These are phyloP conservation scores for Nicotiana attenuata DNA, from an alignment of 257 asterid genomes.

Conservation along the genomic window DNA sequence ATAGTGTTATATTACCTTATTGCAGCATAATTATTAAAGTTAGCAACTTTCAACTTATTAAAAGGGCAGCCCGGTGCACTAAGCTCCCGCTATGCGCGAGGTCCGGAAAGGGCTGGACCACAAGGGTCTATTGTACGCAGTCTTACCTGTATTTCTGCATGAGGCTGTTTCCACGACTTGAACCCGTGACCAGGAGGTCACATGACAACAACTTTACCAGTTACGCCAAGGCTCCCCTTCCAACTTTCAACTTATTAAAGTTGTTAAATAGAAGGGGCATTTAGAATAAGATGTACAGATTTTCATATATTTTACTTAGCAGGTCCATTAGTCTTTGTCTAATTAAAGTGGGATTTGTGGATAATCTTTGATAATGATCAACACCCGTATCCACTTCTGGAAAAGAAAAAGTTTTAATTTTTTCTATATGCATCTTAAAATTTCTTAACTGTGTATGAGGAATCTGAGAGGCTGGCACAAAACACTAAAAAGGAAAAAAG, in stretches of 20 bases:
- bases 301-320: background rate
- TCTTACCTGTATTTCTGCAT: too few relatives aligned
- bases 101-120: too few relatives aligned
- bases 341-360: background rate
- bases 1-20: background rate
- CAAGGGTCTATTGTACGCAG: too few relatives aligned
- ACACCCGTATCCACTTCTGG: background rate
- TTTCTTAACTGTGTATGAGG: background rate
- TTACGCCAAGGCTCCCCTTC: background rate
- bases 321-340: background rate
- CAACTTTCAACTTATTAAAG: background rate
- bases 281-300: background rate
- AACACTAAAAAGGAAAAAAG: slow-evolving; percentile 2
- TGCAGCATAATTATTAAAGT: background rate
- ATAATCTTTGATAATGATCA: background rate
- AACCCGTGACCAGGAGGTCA: background rate
- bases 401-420: background rate
- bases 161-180: too few relatives aligned
- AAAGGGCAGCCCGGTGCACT: too few relatives aligned
- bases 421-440: background rate
- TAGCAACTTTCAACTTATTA: background rate
- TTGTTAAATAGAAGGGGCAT: background rate
- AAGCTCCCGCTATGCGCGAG: too few relatives aligned
- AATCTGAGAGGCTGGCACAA: background rate
- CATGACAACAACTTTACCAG: background rate